These are phyloP conservation scores for Hypoxylon sp. DNA, from an alignment of 2,329 filamentous ascomycete genomes.

Conservation along the genomic window DNA sequence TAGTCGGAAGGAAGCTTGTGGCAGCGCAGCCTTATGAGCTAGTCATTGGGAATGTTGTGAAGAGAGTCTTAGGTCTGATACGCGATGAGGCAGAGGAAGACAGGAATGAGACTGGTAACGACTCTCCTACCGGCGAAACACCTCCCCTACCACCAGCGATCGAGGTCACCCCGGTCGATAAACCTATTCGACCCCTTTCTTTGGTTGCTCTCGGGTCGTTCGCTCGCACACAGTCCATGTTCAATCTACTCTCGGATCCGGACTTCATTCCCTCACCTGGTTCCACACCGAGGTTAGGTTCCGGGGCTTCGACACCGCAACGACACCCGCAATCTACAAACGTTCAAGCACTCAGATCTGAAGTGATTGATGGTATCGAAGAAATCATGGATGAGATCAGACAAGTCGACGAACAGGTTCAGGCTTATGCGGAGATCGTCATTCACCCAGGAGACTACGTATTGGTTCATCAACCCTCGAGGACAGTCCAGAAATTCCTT, in stretches of 20 bases:
- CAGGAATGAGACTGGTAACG: conserved; percentile 74
- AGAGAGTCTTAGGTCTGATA: conserved; percentile 90
- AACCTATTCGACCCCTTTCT: conserved; percentile 69
- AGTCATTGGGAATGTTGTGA: conserved; percentile 93
- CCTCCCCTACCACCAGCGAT: conserved; percentile 45
- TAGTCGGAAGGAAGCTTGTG: conserved; percentile 82
- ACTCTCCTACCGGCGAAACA: conserved; percentile 68
- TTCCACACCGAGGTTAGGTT: conserved; percentile 63
- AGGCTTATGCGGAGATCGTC: conserved; percentile 87
- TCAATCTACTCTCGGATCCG: conserved; percentile 85
- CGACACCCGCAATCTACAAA: conserved; percentile 60
- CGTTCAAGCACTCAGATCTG: conserved; percentile 82
- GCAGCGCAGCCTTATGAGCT: conserved; percentile 91
- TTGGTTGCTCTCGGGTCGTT: conserved; percentile 75
- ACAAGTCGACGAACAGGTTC: conserved; percentile 93
- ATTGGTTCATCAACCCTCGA: conserved; percentile 87
- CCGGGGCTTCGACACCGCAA: conserved; percentile 66
- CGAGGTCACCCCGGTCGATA: conserved; percentile 39
- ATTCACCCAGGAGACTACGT: conserved; percentile 95
- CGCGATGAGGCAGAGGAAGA: conserved; percentile 91
- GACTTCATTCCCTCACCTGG: conserved; percentile 66
- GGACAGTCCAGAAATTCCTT: conserved; percentile 90
- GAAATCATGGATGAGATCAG: conserved; percentile 97
- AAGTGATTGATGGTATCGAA: conserved; percentile 93
- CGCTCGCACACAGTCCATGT: conserved; percentile 81